Evolutionary conservation across 306 rosid species (phyloP).

Genomic region (Malus domestica): ASM211411v1 NC_041802.1:31838001-31838500

Average conservation of each 20-base stretch:
- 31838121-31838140: too few relatives aligned
- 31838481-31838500: slow-evolving; percentile 75
- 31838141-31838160: neutral
- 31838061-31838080: too few relatives aligned
- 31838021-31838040: too few relatives aligned
- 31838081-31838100: neutral
- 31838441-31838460: slow-evolving; percentile 10
- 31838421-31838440: neutral
- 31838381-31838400: neutral
- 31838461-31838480: slow-evolving; percentile 48
- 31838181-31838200: neutral
- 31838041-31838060: too few relatives aligned
- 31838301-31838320: slow-evolving; percentile 14
- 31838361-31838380: neutral
- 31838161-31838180: neutral
- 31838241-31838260: slow-evolving; percentile 12
- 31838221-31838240: slow-evolving; percentile 34
- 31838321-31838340: neutral
- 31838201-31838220: slow-evolving; percentile 43
- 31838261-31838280: slow-evolving; percentile 47
- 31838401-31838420: slow-evolving; percentile 42
- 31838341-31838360: neutral
- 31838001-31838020: too few relatives aligned
- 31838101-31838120: too few relatives aligned
- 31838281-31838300: slow-evolving; percentile 34